Percentiles rank a stretch among this genome's conserved stretches.
These are phyloP conservation scores for Micractinium conductrix DNA, from an alignment of 139 green algal species.

Conservation along the genomic window DNA sequence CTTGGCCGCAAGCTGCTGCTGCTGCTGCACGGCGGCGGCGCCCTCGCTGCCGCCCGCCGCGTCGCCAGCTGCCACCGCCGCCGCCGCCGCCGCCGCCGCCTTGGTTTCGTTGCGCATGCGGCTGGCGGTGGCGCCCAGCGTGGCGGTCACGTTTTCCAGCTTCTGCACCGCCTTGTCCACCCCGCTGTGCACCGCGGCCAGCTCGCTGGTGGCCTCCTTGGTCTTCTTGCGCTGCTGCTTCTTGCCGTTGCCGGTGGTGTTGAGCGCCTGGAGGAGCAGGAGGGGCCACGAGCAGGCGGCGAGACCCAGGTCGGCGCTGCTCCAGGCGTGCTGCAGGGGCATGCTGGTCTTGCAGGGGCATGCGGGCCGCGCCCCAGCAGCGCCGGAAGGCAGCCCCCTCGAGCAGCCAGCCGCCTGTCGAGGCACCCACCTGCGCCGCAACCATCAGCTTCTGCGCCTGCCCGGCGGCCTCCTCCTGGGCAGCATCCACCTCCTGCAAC, in stretches of 20 bases:
- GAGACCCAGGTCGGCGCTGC: too few species aligned
- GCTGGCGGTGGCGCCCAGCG: conserved; percentile 33
- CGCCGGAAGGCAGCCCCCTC: too few species aligned
- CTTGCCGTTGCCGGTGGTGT: conserved; percentile 13
- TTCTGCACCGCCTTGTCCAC: conserved; percentile 35
- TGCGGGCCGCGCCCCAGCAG: too few species aligned
- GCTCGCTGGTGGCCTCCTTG: conserved; percentile 15
- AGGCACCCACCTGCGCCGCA: conserved; percentile 14
- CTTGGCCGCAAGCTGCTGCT: not conserved
- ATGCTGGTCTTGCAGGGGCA: too few species aligned
- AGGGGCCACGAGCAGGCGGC: too few species aligned
- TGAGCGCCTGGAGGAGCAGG: conserved; percentile 11
- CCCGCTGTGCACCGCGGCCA: not conserved
- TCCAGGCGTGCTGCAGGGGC: too few species aligned
- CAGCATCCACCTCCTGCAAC: conserved; percentile 12
- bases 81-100: not conserved
- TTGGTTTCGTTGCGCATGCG: conserved; percentile 39
- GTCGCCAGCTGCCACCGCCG: too few species aligned
- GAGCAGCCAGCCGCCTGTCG: not conserved
- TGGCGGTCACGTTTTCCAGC: conserved; percentile 34
- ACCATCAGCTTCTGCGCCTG: conserved; percentile 8
- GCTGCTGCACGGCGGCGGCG: not conserved
- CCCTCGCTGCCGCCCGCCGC: not conserved
- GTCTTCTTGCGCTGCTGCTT: conserved; percentile 19
- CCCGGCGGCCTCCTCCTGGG: conserved; percentile 1